Evolutionary conservation across 768 basidiomycete genomes (phyloP).

Genomic region (Chiua virens): DNA sequence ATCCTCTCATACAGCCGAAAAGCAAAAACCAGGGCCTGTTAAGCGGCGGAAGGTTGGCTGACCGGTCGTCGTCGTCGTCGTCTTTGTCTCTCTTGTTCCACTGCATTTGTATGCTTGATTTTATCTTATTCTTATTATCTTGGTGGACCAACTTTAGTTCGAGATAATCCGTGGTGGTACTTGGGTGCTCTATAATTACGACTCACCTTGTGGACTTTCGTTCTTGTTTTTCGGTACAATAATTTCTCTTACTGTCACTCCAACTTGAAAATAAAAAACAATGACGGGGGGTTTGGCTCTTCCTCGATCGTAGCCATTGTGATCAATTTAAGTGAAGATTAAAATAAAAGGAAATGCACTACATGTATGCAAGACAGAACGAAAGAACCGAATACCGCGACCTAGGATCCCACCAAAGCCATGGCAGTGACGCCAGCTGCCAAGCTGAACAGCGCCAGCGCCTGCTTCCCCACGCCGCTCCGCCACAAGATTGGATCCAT

Average conservation of each 20-base stretch:
- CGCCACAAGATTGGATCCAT: conserved; percentile 58
- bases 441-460: conserved; percentile 59
- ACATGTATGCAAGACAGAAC: too few relatives aligned
- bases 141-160: not conserved
- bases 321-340: not conserved
- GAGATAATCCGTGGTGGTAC: not conserved
- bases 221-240: not conserved
- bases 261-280: too few relatives aligned
- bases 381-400: not conserved
- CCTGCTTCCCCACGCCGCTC: conserved; percentile 39
- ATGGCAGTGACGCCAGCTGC: conserved; percentile 62
- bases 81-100: too few relatives aligned
- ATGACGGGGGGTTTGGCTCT: too few relatives aligned
- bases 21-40: not conserved
- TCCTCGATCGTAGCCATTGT: too few relatives aligned
- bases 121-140: too few relatives aligned
- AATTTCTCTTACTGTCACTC: not conserved
- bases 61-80: not conserved
- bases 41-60: conserved; percentile 17
- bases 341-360: not conserved
- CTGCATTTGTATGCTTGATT: too few relatives aligned
- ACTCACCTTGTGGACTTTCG: too few relatives aligned
- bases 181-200: too few relatives aligned
- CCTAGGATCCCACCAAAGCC: conserved; percentile 50
- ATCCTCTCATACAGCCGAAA: not conserved